Base-by-base conservation (phyloP, 805 yeast species). In the Ogataea paraovalis region DNA sequence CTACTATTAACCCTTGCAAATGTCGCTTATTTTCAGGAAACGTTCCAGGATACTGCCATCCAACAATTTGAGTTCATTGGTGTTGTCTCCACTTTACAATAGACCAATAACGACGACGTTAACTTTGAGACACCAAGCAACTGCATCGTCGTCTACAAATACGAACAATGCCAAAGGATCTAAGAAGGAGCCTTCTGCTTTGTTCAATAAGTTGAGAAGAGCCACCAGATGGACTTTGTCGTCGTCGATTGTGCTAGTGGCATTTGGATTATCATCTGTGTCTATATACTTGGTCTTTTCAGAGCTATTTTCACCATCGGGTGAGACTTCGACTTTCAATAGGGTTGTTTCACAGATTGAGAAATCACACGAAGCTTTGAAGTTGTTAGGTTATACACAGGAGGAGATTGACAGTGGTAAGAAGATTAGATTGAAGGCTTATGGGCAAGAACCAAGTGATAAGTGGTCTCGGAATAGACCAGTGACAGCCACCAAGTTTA, bases 391-490 rank as follows among this genome's bases (percentile, higher is more conserved):
- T n/a, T 65, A 59, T 43, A 47, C 67, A 2, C 51, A 55, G 13
- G 61, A 59, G 14, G 76, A 78, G 25, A 75, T 83, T 52, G 58
- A 21, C 8, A 30, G 19, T 41, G 60, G 68, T 2, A 65, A 73
- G 2, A 78, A 75, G 46, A 60, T 65, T 18, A 78, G 87, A 60
- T 70, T 91, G 44, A 85, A 85, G 61, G 97, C 96, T 0, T 85
- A 86, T 60, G 96, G 97, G 41, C 95, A 86, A 56, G 62, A 55
- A 9, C 67, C 80, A 1, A 73, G 76, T 20, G 92, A 87, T 61
- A 80, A 80, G 58, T 88, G 96, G 92, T 85, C 89, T 7, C 79
- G 96, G 70, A 87, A 87, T 61, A 80, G 96, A 68, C 96, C 97
- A 2, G 79, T 87, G 37, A 80, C 82, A 42, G 80, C 94, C 13